phyloP scores from a whole-genome alignment of 2,329 filamentous ascomycete genomes.

The Ophiobolus disseminans region DNA sequence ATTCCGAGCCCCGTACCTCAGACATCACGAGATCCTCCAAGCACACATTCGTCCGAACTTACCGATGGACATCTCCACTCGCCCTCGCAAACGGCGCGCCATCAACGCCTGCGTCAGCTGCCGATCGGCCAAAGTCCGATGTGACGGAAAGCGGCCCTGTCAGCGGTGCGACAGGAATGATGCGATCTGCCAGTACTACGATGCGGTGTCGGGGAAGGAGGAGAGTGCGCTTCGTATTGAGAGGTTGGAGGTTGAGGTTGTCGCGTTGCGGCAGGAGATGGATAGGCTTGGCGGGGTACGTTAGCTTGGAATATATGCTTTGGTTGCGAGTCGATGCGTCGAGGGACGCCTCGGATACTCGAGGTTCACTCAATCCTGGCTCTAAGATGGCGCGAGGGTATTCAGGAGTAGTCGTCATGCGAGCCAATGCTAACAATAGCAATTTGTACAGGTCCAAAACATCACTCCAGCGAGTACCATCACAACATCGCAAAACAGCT shows the following conservation, averaged over 20 bases:
- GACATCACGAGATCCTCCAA: too few species aligned
- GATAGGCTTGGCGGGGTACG: background rate
- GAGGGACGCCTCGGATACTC: too few species aligned
- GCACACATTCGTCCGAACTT: constrained; percentile 20
- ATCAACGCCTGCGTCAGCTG: constrained; percentile 43
- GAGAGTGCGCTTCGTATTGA: constrained; percentile 32
- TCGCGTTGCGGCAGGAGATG: constrained; percentile 20
- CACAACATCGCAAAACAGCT: background rate
- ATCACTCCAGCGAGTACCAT: background rate
- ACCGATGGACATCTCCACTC: constrained; percentile 18
- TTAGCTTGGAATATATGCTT: background rate
- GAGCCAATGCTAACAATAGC: too few species aligned
- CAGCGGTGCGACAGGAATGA: constrained; percentile 38
- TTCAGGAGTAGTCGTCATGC: too few species aligned
- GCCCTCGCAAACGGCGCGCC: constrained; percentile 41
- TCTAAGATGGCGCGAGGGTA: too few species aligned
- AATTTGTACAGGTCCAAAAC: background rate
- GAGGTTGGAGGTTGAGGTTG: constrained; percentile 35
- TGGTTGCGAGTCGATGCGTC: too few species aligned
- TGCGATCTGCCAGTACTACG: constrained; percentile 31
- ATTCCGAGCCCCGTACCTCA: too few species aligned
- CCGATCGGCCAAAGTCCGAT: constrained; percentile 43
- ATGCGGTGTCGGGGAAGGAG: constrained; percentile 32
- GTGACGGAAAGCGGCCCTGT: constrained; percentile 41
- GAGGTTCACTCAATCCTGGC: too few species aligned